phyloP scores from a whole-genome alignment of 1,284 basidiomycete genomes.

The Clitocybe nebularis region DNA sequence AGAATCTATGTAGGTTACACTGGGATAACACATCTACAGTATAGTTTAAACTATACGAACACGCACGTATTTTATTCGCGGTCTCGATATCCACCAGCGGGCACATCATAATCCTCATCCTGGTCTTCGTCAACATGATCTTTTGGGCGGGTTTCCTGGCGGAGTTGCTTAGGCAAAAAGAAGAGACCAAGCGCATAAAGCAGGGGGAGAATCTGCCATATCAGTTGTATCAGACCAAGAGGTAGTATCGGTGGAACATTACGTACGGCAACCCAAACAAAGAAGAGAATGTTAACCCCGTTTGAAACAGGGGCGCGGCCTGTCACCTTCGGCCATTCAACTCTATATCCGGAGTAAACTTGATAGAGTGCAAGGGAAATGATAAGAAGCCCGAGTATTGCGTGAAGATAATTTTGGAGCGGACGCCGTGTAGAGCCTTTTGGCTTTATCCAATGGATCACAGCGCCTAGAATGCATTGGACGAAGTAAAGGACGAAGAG shows the following conservation, averaged over 20 bases:
- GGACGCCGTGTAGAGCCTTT: conserved; percentile 37
- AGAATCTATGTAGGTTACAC: too few species aligned
- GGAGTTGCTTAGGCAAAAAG: conserved; percentile 44
- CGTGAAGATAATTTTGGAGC: conserved; percentile 57
- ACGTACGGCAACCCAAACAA: conserved; percentile 51
- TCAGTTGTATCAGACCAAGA: conserved; percentile 1
- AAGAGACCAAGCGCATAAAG: conserved; percentile 42
- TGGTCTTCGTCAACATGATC: conserved; percentile 8
- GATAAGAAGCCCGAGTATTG: conserved; percentile 46
- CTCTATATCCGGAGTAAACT: conserved; percentile 43
- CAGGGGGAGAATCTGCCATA: conserved; percentile 38
- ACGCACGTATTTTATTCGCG: too few species aligned
- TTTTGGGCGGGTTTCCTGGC: conserved; percentile 31
- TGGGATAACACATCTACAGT: too few species aligned
- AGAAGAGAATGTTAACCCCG: conserved; percentile 42
- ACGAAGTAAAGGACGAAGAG: conserved; percentile 58
- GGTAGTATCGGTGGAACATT: not conserved
- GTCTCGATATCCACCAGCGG: too few species aligned
- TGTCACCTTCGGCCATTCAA: conserved; percentile 43
- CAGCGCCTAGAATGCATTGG: conserved; percentile 53
- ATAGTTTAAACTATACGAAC: too few species aligned
- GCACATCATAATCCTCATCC: too few species aligned
- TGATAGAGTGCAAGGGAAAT: conserved; percentile 50
- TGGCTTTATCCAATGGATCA: conserved; percentile 58
- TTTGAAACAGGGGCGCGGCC: conserved; percentile 36